Percentiles rank a stretch among this genome's conserved stretches.
Conservation (phyloP, 495 filamentous ascomycete genomes). For the Lentithecium fluviatile region DNA sequence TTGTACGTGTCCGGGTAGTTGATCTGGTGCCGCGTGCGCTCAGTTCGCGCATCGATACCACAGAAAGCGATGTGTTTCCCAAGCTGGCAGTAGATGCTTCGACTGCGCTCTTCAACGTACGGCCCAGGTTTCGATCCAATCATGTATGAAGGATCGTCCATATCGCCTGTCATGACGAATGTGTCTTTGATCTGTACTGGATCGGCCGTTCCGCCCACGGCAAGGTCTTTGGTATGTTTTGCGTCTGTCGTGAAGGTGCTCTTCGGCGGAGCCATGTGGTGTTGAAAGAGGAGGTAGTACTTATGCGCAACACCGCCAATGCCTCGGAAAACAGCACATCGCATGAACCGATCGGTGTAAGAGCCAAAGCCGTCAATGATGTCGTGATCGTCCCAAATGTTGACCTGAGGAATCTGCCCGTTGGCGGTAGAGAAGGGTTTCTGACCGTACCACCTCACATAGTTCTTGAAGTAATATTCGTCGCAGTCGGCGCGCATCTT, state of each 20-base stretch:
- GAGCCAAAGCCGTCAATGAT: constrained; percentile 82
- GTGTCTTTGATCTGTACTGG: constrained; percentile 65
- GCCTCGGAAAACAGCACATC: constrained; percentile 83
- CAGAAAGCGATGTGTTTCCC: constrained; percentile 81
- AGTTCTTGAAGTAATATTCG: constrained; percentile 86
- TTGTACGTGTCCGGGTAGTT: constrained; percentile 91
- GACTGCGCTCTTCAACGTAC: constrained; percentile 77
- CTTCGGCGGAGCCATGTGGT: constrained; percentile 77
- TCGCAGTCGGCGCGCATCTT: constrained; percentile 74
- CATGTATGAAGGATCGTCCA: constrained; percentile 73
- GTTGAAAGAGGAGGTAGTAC: constrained; percentile 93
- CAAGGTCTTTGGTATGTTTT: constrained; percentile 52
- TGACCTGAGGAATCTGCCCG: constrained; percentile 83
- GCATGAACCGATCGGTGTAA: constrained; percentile 93
- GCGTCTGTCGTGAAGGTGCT: constrained; percentile 78
- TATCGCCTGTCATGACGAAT: constrained; percentile 60
- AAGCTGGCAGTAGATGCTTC: constrained; percentile 79
- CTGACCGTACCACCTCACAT: constrained; percentile 79
- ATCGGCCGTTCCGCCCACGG: constrained; percentile 55
- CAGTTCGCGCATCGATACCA: constrained; percentile 86
- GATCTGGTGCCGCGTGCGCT: constrained; percentile 87
- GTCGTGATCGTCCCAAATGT: constrained; percentile 93
- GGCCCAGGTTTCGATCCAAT: constrained; percentile 71
- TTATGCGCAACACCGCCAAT: constrained; percentile 69
- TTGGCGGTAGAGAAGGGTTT: constrained; percentile 84